These are phyloP conservation scores for Curvularia spicifera DNA, from an alignment of 2,329 filamentous ascomycete genomes.

Conservation along the genomic window DNA sequence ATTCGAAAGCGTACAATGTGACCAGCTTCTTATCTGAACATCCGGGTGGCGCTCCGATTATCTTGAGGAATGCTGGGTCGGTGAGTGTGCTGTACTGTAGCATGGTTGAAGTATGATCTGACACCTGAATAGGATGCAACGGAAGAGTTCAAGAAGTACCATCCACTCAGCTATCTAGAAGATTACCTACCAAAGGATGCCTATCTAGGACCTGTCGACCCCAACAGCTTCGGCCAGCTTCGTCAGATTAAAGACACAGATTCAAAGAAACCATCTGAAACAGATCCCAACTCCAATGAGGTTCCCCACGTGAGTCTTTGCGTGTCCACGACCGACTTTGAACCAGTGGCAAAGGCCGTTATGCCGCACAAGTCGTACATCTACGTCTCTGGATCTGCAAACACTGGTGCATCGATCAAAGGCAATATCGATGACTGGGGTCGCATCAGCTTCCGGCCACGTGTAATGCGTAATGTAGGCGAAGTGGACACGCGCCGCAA, in stretches of 20 bases:
- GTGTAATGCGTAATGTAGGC: slow-evolving; percentile 47
- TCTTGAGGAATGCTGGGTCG: slow-evolving; percentile 53
- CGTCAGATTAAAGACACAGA: slow-evolving; percentile 31
- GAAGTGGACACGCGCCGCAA: slow-evolving; percentile 38
- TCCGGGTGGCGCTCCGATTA: slow-evolving; percentile 62
- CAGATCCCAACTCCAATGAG: slow-evolving; percentile 26
- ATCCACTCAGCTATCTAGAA: slow-evolving; percentile 40
- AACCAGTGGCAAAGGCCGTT: slow-evolving; percentile 40
- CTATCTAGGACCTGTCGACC: slow-evolving; percentile 39
- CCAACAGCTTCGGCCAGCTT: slow-evolving; percentile 41
- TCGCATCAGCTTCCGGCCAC: slow-evolving; percentile 46
- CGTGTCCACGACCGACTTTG: slow-evolving; percentile 43
- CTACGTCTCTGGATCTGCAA: slow-evolving; percentile 46
- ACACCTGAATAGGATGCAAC: slow-evolving; percentile 39
- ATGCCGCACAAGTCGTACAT: slow-evolving; percentile 44
- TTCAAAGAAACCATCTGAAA: slow-evolving; percentile 25
- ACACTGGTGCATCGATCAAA: slow-evolving; percentile 40
- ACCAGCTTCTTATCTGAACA: slow-evolving; percentile 68
- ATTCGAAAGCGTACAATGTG: slow-evolving; percentile 71
- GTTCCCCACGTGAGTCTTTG: slow-evolving; percentile 42
- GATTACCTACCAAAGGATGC: slow-evolving; percentile 39
- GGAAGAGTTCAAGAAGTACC: slow-evolving; percentile 46
- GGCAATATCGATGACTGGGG: slow-evolving; percentile 44
- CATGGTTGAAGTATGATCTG: slow-evolving; percentile 2
- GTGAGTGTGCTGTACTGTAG: slow-evolving; percentile 28